Base-by-base conservation (phyloP, 2,329 filamentous ascomycete species). In the Reticulascus tulasneorum region DNA sequence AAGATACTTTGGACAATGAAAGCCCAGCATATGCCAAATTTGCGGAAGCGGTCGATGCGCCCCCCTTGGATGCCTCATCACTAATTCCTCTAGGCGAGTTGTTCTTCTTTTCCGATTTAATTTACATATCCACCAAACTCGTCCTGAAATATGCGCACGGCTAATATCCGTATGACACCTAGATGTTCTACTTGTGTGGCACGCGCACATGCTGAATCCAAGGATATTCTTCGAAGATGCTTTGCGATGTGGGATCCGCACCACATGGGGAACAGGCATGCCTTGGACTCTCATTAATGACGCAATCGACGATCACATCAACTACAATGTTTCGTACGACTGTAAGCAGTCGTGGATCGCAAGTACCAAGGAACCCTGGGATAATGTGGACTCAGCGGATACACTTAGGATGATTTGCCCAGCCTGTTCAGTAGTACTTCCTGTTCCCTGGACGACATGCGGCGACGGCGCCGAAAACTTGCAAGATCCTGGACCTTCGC, bases 101-200 rank as follows among this genome's bases (percentile, higher is more conserved):
- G n/a, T n/a, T n/a, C n/a, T n/a, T n/a, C n/a, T n/a, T n/a, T n/a
- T n/a, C n/a, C n/a, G n/a, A n/a, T n/a, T n/a, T n/a, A n/a, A n/a
- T n/a, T n/a, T n/a, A n/a, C n/a, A n/a, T n/a, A n/a, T n/a, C n/a
- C n/a, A n/a, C n/a, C n/a, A n/a, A n/a, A n/a, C n/a, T n/a, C n/a
- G n/a, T n/a, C n/a, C n/a, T n/a, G n/a, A n/a, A n/a, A n/a, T n/a
- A n/a, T n/a, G n/a, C n/a, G n/a, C n/a, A n/a, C n/a, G n/a, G n/a
- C n/a, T n/a, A n/a, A n/a, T n/a, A n/a, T n/a, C n/a, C n/a, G n/a
- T n/a, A n/a, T n/a, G n/a, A n/a, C 0, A 5, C 9, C 16, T 54
- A 67, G 83, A 87, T 55, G 73, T 86, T 0, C 54, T 87, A 10
- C 79, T 87, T 77, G 79, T 86, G 0, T 86, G 80, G 78, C 83